Evolutionary conservation across 139 green algal genomes (phyloP).

Genomic region (Deuterostichococcus epilithicus): DNA sequence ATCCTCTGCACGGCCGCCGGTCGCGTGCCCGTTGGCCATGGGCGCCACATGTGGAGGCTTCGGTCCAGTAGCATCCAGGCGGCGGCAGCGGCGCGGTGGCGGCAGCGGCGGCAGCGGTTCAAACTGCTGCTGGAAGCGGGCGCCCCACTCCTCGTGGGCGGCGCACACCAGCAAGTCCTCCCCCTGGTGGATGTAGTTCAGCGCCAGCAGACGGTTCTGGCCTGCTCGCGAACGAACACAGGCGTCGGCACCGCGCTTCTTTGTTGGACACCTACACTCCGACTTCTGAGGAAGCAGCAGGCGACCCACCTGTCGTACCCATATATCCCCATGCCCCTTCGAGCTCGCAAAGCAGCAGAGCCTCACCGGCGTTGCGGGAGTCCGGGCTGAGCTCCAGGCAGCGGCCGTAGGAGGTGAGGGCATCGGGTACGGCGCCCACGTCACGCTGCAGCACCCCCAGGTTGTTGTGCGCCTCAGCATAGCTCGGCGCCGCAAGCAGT

Average conservation of each 20-base stretch:
- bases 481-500: slow-evolving; percentile 60
- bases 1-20: neutral
- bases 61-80: too few species aligned
- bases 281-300: too few species aligned
- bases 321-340: too few species aligned
- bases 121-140: slow-evolving; percentile 51
- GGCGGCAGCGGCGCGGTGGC: neutral
- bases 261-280: slow-evolving; percentile 1
- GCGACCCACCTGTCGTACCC: too few species aligned
- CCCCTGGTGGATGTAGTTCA: slow-evolving; percentile 87
- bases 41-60: too few species aligned
- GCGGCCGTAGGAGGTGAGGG: slow-evolving; percentile 65
- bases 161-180: slow-evolving; percentile 67
- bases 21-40: neutral
- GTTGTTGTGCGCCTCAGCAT: slow-evolving; percentile 83
- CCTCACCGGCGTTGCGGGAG: slow-evolving; percentile 65
- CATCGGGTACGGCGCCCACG: slow-evolving; percentile 46
- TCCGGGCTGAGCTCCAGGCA: slow-evolving; percentile 63
- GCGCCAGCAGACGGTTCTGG: slow-evolving; percentile 80
- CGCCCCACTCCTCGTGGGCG: slow-evolving; percentile 78
- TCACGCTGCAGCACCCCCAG: slow-evolving; percentile 79
- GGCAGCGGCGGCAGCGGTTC: slow-evolving; percentile 43
- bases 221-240: slow-evolving; percentile 3
- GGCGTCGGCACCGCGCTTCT: too few species aligned
- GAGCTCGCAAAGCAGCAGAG: too few species aligned